Base-by-base conservation (phyloP, 129 eudicot species). In the Tagetes patula region DNA sequence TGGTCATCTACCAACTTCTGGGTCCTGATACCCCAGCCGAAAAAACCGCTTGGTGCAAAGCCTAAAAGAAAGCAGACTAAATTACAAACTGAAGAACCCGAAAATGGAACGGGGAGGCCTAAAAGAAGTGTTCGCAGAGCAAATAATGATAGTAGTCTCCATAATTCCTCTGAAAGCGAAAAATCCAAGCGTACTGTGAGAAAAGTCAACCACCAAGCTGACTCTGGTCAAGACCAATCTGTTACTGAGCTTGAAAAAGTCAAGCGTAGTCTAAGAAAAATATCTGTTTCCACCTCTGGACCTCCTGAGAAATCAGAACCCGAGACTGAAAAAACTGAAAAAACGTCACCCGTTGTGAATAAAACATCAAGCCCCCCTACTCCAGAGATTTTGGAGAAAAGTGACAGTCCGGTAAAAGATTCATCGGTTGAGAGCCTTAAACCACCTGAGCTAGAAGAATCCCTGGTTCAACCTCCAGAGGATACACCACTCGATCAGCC, bases 221-320 rank as follows among this genome's bases (percentile, higher is more conserved):
- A 89, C 67, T 5, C 76, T 53, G 86, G 72, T 65, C 92, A 77
- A 65, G 97, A 92, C 41, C 94, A 84, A 41, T 83, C 96, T 53
- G 82, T 81, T 59, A 89, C 41, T 60, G 97, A 92, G 82, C 92
- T 92, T 14, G 97, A 89, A 68, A 92, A 84, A 77, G 96, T 92
- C 2, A 92, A 92, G 55, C 91, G 89, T 45, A 92, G 59, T 76
- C 67, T 92, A 75, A 80, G 93, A 56, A 92, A 89, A 83, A 84
- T 92, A 67, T 81, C 96, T 65, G 64, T 82, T 39, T 54, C 93
- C 14, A 54, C 85, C 42, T 61, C 82, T 4, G 56, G 53, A 42
- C 75, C 72, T 60, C 38, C 88, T 5, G 93, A 84, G 33, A 82
- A 80, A 45, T 36, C 69, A 36, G 96, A 86, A 75, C 49, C 77